Conservation (phyloP, 208 protist genomes). For the Wallacemonas rigidus region DNA sequence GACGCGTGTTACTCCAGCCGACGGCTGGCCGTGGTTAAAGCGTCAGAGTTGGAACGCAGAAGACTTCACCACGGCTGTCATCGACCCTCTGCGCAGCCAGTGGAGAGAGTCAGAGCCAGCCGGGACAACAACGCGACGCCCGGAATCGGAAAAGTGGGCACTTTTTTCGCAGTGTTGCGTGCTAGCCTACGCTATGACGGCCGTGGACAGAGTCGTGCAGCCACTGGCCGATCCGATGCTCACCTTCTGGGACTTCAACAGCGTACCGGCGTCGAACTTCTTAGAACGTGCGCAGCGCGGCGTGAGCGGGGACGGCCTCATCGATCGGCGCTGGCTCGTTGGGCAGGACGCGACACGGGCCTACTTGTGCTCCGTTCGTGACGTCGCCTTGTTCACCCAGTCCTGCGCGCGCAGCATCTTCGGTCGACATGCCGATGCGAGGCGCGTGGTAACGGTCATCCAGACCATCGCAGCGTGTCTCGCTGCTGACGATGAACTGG, state of each 20-base stretch:
- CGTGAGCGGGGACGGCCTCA: conserved; percentile 4
- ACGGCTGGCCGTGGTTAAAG: conserved; percentile 5
- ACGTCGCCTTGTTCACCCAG: conserved; percentile 8
- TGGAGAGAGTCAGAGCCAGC: conserved; percentile 11
- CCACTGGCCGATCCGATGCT: conserved; percentile 50
- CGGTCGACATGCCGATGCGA: conserved; percentile 3
- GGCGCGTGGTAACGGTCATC: conserved; percentile 30
- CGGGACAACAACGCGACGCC: conserved; percentile 6
- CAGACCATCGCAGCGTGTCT: conserved; percentile 43
- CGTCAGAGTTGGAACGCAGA: background rate
- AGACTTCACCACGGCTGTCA: background rate
- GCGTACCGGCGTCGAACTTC: conserved; percentile 55
- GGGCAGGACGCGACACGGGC: conserved; percentile 2
- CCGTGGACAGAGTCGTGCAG: conserved; percentile 46
- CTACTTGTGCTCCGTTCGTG: conserved; percentile 11
- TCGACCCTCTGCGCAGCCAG: conserved; percentile 2
- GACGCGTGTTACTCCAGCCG: background rate
- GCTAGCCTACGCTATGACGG: conserved; percentile 30
- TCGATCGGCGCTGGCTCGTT: conserved; percentile 13
- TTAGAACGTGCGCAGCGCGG: conserved; percentile 29
- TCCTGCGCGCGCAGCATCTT: conserved; percentile 15
- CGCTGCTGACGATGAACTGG: conserved; percentile 41
- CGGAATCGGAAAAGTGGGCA: conserved; percentile 6
- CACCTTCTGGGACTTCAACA: conserved; percentile 50
- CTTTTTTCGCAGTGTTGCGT: conserved; percentile 33